Evolutionary conservation across 805 yeast species (phyloP).

Genomic region (Candida saitoana): DNA sequence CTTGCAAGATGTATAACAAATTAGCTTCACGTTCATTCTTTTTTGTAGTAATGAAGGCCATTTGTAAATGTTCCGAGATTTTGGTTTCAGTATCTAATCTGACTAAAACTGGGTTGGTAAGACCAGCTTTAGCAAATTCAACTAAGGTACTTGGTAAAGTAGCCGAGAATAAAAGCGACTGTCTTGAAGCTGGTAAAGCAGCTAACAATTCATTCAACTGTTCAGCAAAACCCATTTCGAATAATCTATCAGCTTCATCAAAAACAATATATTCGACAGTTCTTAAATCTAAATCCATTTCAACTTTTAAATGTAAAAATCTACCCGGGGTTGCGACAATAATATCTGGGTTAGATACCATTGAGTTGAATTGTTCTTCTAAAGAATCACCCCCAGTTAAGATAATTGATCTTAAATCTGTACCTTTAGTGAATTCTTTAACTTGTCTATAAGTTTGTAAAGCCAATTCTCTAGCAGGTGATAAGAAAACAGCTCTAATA

Average conservation of each 20-base stretch:
- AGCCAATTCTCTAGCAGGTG: conserved; percentile 97
- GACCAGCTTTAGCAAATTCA: conserved; percentile 96
- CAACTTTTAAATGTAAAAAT: conserved; percentile 90
- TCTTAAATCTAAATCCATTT: conserved; percentile 83
- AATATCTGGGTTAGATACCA: conserved; percentile 93
- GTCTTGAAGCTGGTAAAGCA: conserved; percentile 76
- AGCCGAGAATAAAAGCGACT: conserved; percentile 88
- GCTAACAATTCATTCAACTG: conserved; percentile 87
- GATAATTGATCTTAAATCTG: conserved; percentile 74
- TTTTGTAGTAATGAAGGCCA: conserved; percentile 80
- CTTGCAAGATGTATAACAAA: conserved; percentile 69
- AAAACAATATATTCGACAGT: conserved; percentile 87
- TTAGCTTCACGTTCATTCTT: conserved; percentile 88
- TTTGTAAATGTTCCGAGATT: conserved; percentile 83
- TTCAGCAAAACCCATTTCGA: conserved; percentile 94
- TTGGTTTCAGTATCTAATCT: conserved; percentile 91
- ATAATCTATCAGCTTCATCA: conserved; percentile 95
- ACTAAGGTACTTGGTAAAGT: conserved; percentile 89
- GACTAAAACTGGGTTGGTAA: conserved; percentile 86
- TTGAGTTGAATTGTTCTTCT: conserved; percentile 89
- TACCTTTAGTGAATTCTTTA: conserved; percentile 80
- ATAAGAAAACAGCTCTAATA: conserved; percentile 78
- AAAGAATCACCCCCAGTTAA: conserved; percentile 98
- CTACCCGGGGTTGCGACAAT: conserved; percentile 97
- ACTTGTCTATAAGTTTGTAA: conserved; percentile 85